Percentiles rank a stretch among this genome's conserved stretches.
phyloP scores from a whole-genome alignment of 1,284 basidiomycete species.

The Pterula multifida region DNA sequence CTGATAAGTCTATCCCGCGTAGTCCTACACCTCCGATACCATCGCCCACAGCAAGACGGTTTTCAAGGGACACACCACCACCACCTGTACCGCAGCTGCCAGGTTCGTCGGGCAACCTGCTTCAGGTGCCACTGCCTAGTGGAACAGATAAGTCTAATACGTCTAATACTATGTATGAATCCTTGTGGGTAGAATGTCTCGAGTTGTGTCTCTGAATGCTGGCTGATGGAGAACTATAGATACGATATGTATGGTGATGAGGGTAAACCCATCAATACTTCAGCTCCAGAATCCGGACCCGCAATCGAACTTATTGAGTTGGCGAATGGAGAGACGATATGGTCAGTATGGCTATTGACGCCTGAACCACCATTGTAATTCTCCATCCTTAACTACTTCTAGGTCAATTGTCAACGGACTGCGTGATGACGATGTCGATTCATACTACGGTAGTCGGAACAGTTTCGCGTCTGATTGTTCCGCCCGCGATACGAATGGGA shows the following conservation, averaged over 20 bases:
- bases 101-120: slow-evolving; percentile 30
- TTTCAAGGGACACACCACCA: slow-evolving; percentile 45
- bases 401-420: slow-evolving; percentile 77
- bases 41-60: slow-evolving; percentile 42
- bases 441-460: slow-evolving; percentile 43
- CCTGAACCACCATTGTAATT: too few species aligned
- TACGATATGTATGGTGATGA: slow-evolving; percentile 73
- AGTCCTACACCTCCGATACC: slow-evolving; percentile 73
- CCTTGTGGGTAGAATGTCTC: slow-evolving; percentile 56
- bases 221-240: slow-evolving; percentile 25
- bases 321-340: slow-evolving; percentile 74
- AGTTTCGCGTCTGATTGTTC: slow-evolving; percentile 65
- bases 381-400: slow-evolving; percentile 10
- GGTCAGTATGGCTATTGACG: slow-evolving; percentile 31
- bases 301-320: slow-evolving; percentile 70
- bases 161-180: slow-evolving; percentile 59
- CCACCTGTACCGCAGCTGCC: slow-evolving; percentile 65
- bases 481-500: slow-evolving; percentile 33
- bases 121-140: slow-evolving; percentile 26
- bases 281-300: slow-evolving; percentile 36
- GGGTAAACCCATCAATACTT: slow-evolving; percentile 17
- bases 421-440: slow-evolving; percentile 64
- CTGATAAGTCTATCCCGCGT: slow-evolving; percentile 54
- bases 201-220: slow-evolving; percentile 15
- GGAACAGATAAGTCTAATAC: slow-evolving; percentile 49